Conservation (phyloP, 2,329 filamentous ascomycete genomes). For the Arthrinium puccinioides region DNA sequence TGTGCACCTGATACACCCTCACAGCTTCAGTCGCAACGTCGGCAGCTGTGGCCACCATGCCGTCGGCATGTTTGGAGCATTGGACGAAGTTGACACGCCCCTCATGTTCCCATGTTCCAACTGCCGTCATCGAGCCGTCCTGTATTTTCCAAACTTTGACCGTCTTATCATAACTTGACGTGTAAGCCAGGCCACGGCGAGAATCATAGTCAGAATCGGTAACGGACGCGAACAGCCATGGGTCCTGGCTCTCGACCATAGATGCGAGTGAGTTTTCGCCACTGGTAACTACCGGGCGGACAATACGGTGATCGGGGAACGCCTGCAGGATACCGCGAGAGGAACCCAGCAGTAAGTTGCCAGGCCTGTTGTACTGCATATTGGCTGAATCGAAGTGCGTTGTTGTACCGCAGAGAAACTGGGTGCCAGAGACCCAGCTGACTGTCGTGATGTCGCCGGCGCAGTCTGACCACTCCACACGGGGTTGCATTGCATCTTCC, state of each 20-base stretch:
- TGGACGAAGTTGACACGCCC: slow-evolving; percentile 58
- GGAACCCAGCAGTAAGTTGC: slow-evolving; percentile 53
- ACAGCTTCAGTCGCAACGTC: slow-evolving; percentile 48
- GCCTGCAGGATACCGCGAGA: slow-evolving; percentile 36
- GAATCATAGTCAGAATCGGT: slow-evolving; percentile 52
- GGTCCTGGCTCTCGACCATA: slow-evolving; percentile 52
- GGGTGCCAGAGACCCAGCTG: slow-evolving; percentile 46
- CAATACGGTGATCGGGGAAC: slow-evolving; percentile 49
- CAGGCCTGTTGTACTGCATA: slow-evolving; percentile 59
- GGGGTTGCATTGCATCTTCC: slow-evolving; percentile 45
- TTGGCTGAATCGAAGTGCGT: slow-evolving; percentile 56
- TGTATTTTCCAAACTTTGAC: slow-evolving; percentile 52
- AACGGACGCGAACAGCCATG: slow-evolving; percentile 58
- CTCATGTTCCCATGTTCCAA: slow-evolving; percentile 47
- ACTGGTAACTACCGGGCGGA: slow-evolving; percentile 43
- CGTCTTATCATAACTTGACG: slow-evolving; percentile 54
- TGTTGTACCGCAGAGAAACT: slow-evolving; percentile 55
- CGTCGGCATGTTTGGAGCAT: slow-evolving; percentile 34
- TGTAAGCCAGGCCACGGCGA: slow-evolving; percentile 40
- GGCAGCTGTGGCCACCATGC: slow-evolving; percentile 49
- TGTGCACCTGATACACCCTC: slow-evolving; percentile 40
- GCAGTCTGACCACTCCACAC: slow-evolving; percentile 51
- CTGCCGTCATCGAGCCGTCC: slow-evolving; percentile 32
- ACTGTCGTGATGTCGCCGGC: slow-evolving; percentile 55
- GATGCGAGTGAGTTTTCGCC: slow-evolving; percentile 48